Conservation (phyloP, 116 monocot species). For the Zostera marina region DNA sequence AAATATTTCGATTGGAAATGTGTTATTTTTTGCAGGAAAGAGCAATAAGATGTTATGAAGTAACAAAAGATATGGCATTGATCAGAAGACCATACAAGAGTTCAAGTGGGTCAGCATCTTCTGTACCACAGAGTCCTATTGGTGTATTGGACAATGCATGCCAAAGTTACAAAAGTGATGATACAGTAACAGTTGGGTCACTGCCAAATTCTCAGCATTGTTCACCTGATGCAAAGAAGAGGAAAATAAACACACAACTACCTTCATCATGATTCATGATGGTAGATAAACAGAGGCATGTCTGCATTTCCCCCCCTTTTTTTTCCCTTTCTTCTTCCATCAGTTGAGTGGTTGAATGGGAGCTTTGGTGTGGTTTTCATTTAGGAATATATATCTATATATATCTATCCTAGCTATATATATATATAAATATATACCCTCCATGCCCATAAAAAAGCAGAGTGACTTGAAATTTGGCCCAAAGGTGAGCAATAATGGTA, state of each 20-base stretch:
- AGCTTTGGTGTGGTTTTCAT: constrained; percentile 9
- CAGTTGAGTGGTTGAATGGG: constrained; percentile 2
- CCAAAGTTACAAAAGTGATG: constrained; percentile 63
- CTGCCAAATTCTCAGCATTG: constrained; percentile 16
- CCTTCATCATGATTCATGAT: not conserved
- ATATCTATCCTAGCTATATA: no score
- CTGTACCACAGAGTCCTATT: constrained; percentile 66
- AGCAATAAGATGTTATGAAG: constrained; percentile 45
- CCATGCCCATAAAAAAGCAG: not conserved
- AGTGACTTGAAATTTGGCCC: constrained; percentile 2
- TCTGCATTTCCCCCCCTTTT: not conserved
- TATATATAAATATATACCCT: not conserved
- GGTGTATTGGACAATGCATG: constrained; percentile 81
- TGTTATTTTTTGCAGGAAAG: constrained; percentile 38
- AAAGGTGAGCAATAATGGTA: not conserved
- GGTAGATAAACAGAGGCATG: constrained; percentile 4
- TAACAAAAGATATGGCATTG: constrained; percentile 33
- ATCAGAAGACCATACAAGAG: constrained; percentile 9
- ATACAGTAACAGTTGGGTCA: constrained; percentile 20
- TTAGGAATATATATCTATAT: not conserved
- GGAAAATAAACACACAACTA: constrained; percentile 34
- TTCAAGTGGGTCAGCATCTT: constrained; percentile 23
- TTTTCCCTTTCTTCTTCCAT: not conserved
- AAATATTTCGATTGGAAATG: not conserved
- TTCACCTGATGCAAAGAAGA: constrained; percentile 42